phyloP scores from a whole-genome alignment of 2,329 filamentous ascomycete species.

The Fusarium euwallaceae region DNA sequence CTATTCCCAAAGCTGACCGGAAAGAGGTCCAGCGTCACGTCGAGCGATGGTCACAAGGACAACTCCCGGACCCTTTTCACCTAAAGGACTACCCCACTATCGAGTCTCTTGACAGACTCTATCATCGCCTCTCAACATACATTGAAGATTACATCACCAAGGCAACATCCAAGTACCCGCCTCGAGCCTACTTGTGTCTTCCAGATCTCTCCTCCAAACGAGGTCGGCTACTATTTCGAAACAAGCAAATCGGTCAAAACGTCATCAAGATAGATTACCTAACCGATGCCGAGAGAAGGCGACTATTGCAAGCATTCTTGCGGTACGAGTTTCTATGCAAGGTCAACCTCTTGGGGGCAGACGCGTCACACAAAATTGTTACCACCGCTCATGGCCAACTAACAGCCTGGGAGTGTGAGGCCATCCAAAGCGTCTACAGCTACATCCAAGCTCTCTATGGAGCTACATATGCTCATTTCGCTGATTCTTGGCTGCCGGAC shows the following conservation, averaged over 20 bases:
- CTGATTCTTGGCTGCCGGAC: too few relatives aligned
- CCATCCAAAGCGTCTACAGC: neutral
- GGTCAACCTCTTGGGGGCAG: neutral
- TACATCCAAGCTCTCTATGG: constrained; percentile 1
- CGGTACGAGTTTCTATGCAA: constrained; percentile 1
- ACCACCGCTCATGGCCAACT: neutral
- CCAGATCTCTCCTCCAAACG: constrained; percentile 3
- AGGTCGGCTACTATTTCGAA: neutral
- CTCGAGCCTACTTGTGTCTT: neutral
- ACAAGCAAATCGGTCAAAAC: neutral
- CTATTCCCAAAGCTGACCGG: neutral
- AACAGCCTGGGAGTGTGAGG: neutral
- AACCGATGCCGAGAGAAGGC: neutral
- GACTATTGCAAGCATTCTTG: constrained; percentile 1
- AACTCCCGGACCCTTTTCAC: neutral
- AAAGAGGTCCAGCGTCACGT: neutral
- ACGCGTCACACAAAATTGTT: too few relatives aligned
- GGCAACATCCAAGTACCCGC: neutral
- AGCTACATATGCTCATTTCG: too few relatives aligned
- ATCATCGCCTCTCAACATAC: constrained; percentile 6
- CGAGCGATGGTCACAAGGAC: neutral
- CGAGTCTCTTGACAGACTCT: neutral
- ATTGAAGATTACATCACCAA: constrained; percentile 17
- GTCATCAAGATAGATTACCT: neutral
- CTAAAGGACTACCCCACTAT: neutral